Base-by-base conservation (phyloP, 768 basidiomycete genomes). In the Termitomyces sp. region DNA sequence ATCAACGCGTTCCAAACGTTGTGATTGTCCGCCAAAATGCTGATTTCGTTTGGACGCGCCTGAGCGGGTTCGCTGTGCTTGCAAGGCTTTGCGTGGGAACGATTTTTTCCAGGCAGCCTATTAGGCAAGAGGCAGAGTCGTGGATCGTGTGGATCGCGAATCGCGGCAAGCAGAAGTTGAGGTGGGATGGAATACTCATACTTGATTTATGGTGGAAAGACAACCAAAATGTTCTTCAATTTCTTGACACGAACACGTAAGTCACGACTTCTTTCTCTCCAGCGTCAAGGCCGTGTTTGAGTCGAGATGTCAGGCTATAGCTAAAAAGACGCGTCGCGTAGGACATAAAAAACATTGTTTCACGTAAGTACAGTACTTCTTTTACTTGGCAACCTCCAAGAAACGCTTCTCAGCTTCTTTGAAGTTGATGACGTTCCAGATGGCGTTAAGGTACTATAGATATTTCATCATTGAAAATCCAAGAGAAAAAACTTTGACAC, bases 341-440 rank as follows among this genome's bases (percentile, higher is more conserved):
- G 31, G n/a, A n/a, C 9, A 34, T 29, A 35, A 14, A 27, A 49
- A 4, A 8, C 14, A 12, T 14, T 34, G 3, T 10, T 35, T 49
- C 16, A 38, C 5, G 17, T 31, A n/a, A 48, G 43, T 46, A 41
- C 44, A 35, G 17, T 0, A 34, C 17, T 50, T 8, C 23, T 43
- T 61, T 59, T 65, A 68, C 42, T 70, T 62, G 32, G 68, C 57
- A 34, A 72, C 77, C 53, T 77, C 76, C 12, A 69, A 59, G 46
- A 77, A 68, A 44, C 81, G 77, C 50, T 77, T 75, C 68, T 95
- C 92, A 7, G 94, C 96, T 74, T 96, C 92, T 65, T 91, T 83
- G 75, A 94, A 98, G 80, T 97, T 94, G 81, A 98, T 84, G 58
- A 98, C 94, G 63, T 86, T 87, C 94, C 95, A 98, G 69, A 98